These are phyloP conservation scores for Furcasterigmium furcatum DNA, from an alignment of 2,329 filamentous ascomycete species.

Conservation along the genomic window DNA sequence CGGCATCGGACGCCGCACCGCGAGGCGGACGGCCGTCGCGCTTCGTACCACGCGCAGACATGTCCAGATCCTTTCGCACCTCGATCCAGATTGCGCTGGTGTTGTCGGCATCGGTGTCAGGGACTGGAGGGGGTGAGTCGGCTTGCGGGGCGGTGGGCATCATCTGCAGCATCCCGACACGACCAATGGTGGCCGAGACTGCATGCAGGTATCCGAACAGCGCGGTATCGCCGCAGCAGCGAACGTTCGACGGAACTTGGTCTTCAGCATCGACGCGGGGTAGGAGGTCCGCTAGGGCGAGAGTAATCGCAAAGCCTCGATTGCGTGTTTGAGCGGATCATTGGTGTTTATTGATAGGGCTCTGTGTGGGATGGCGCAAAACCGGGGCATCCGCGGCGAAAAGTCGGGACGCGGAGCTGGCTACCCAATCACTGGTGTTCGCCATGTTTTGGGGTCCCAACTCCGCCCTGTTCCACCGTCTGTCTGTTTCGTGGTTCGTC, in stretches of 20 bases:
- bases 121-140: background rate
- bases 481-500: too few species aligned
- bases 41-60: conserved; percentile 1
- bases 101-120: background rate
- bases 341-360: too few species aligned
- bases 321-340: too few species aligned
- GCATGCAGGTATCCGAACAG: background rate
- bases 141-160: background rate
- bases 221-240: background rate
- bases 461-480: too few species aligned
- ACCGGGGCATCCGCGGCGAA: too few species aligned
- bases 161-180: background rate
- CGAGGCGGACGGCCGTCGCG: background rate
- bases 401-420: too few species aligned
- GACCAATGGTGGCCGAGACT: background rate
- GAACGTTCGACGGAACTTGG: background rate
- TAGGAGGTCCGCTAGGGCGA: too few species aligned
- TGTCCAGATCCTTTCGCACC: background rate
- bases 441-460: too few species aligned
- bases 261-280: background rate
- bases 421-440: too few species aligned
- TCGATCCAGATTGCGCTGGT: background rate
- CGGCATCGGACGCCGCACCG: background rate
- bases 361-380: too few species aligned
- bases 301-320: too few species aligned